A percentile compares a stretch with the other conserved stretches of the same genome.
Evolutionary conservation across 23 red algal species (phyloP).

Genomic region (Rhodosorus marinus): DNA sequence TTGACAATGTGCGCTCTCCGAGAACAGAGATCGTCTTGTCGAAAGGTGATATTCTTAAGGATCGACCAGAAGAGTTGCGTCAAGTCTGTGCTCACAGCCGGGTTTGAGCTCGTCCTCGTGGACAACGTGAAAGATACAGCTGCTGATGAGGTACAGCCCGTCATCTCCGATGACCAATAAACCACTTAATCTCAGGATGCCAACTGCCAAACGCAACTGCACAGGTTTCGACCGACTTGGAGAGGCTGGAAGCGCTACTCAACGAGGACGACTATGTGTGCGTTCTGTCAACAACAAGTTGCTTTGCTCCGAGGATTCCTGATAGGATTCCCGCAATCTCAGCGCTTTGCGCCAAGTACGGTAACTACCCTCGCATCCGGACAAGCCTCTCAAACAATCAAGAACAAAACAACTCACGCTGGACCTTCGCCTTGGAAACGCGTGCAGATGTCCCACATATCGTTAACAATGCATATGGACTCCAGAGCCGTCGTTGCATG

Average conservation of each 20-base stretch:
- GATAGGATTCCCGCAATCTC: slow-evolving; percentile 12
- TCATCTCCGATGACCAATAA: too few species aligned
- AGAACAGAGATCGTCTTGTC: not conserved
- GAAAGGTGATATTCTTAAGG: slow-evolving; percentile 6
- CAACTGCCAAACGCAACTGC: too few species aligned
- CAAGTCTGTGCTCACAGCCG: slow-evolving; percentile 14
- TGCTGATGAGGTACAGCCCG: too few species aligned
- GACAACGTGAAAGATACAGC: too few species aligned
- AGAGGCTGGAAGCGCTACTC: too few species aligned
- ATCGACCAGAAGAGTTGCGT: slow-evolving; percentile 38
- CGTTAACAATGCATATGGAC: slow-evolving; percentile 30
- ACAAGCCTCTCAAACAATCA: too few species aligned
- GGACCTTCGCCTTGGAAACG: too few species aligned
- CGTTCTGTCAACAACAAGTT: slow-evolving; percentile 14
- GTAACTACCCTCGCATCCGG: too few species aligned
- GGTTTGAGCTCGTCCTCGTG: slow-evolving; percentile 4
- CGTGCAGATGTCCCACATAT: slow-evolving; percentile 24
- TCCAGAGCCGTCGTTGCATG: slow-evolving; percentile 8
- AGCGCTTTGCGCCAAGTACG: not conserved
- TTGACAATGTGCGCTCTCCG: slow-evolving; percentile 13
- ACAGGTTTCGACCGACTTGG: too few species aligned
- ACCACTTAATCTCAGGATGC: too few species aligned
- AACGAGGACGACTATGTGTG: too few species aligned
- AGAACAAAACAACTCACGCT: too few species aligned
- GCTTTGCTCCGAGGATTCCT: slow-evolving; percentile 28